A percentile compares a stretch with the other conserved stretches of the same genome.
Conservation (phyloP, 1,284 basidiomycete genomes). For the Fomitopsis betulina region DNA sequence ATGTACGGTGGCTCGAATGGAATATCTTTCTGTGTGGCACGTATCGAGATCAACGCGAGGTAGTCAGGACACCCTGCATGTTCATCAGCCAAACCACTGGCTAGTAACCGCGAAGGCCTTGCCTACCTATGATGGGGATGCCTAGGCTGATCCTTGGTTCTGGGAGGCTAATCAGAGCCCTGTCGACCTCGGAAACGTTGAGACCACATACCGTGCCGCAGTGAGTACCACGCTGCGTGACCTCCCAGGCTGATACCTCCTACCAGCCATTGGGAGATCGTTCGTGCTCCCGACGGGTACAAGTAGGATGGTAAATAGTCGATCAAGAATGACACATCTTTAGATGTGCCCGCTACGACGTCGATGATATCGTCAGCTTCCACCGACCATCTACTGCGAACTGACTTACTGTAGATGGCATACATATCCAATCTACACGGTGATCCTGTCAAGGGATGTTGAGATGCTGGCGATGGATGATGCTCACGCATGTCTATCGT, state of each 20-base stretch:
- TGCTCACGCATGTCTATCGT: slow-evolving; percentile 64
- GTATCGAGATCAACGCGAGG: slow-evolving; percentile 50
- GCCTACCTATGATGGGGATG: slow-evolving; percentile 66
- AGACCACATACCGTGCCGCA: slow-evolving; percentile 50
- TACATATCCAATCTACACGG: slow-evolving; percentile 68
- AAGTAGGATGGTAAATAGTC: slow-evolving; percentile 78
- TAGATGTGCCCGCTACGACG: slow-evolving; percentile 59
- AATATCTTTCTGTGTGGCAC: slow-evolving; percentile 46
- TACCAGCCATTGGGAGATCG: slow-evolving; percentile 64
- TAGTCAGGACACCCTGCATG: slow-evolving; percentile 64
- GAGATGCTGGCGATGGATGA: no score
- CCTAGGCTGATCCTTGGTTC: slow-evolving; percentile 70
- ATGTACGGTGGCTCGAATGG: slow-evolving; percentile 50
- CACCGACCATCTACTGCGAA: background rate
- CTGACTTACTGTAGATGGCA: slow-evolving; percentile 51
- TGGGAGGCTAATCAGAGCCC: slow-evolving; percentile 20
- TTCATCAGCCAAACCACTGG: background rate
- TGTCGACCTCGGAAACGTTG: background rate
- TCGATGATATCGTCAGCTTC: background rate
- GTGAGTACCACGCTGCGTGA: slow-evolving; percentile 70
- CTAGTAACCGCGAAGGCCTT: background rate
- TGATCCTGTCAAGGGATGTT: no score
- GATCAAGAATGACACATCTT: slow-evolving; percentile 77
- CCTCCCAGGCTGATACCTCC: slow-evolving; percentile 76
- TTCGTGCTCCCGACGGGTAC: slow-evolving; percentile 66